Base-by-base conservation (phyloP, 177 flowering plant genomes). In the Telopea speciosissima region DNA sequence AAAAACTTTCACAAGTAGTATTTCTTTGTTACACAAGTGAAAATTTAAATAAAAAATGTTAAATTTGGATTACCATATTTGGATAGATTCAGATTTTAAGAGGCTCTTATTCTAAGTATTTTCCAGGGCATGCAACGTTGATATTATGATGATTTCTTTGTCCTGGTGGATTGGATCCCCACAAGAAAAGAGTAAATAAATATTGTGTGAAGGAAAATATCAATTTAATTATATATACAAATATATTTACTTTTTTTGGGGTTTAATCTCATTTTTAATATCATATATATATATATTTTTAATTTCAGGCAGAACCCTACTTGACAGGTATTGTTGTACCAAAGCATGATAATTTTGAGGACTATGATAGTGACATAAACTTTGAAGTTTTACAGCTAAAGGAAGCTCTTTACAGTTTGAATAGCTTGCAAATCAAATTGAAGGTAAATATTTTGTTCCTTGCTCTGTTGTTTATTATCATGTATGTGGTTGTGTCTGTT, bases 361-460 rank as follows among this genome's bases (percentile, higher is more conserved):
- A 78, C 17, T 52, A 64, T 74, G 25, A 24, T 24, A 68, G 52
- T 31, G 62, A 77, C 45, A 17, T 87, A 45, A 75, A 71, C 76
- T 70, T 81, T n/a, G 71, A 78, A 73, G 76, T 79, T 59, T 52
- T 33, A 31, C 71, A 82, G 71, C 76, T 89, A 45, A 82, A 81
- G 76, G 85, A 86, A 67, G 80, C 85, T 74, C 77, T 87, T 60
- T 65, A 70, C 61, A 80, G 72, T 73, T 79, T 89, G 74, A 84
- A 81, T 81, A 74, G 79, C 76, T 78, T 89, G 83, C 89, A 89
- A 73, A 87, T 89, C 67, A 89, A 86, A 73, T 70, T 89, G 71
- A 89, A 89, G 88, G 93, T 89, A 65, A 52, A 63, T 66, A 36
- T 59, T 70, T 68, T 45, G 21, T 11, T 21, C 58, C 54, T 49